Evolutionary conservation across 202 grass and related monocot genomes (phyloP).

Genomic region (Miscanthus sacchariflorus): DNA sequence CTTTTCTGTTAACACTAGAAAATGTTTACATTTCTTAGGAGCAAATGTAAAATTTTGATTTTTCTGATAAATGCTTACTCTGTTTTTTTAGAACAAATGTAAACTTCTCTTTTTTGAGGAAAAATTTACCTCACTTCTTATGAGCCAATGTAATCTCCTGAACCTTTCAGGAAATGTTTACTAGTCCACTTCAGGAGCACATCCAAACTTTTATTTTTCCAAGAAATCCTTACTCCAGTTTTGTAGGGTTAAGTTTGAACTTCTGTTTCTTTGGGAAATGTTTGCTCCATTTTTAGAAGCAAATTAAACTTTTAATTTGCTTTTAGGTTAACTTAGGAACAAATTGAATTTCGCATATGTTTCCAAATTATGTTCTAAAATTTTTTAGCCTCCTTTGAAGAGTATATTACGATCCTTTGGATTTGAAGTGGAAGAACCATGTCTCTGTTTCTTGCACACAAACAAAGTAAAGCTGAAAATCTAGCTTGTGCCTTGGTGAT

Average conservation of each 20-base stretch:
- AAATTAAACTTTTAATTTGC: not conserved
- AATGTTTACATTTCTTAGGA: not conserved
- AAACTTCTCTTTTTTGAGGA: not conserved
- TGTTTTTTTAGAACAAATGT: not conserved
- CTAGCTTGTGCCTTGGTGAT: not conserved
- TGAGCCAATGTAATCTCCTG: not conserved
- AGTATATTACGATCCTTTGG: not conserved
- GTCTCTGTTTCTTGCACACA: not conserved
- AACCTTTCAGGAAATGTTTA: not conserved
- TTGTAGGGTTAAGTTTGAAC: not conserved
- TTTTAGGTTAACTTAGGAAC: not conserved
- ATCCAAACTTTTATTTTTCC: not conserved
- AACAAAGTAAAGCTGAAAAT: conserved; percentile 4
- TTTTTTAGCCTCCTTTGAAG: not conserved
- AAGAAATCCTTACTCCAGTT: not conserved
- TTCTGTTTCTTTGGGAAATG: not conserved
- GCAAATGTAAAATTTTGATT: not conserved
- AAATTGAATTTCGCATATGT: conserved; percentile 7
- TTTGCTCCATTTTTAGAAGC: not conserved
- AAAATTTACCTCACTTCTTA: not conserved
- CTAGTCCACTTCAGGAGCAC: not conserved
- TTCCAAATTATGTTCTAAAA: not conserved
- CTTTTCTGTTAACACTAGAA: not conserved
- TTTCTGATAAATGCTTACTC: not conserved
- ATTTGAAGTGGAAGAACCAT: conserved; percentile 14